Base-by-base conservation (phyloP, 2,329 filamentous ascomycete species). In the Pezicula carpinea region DNA sequence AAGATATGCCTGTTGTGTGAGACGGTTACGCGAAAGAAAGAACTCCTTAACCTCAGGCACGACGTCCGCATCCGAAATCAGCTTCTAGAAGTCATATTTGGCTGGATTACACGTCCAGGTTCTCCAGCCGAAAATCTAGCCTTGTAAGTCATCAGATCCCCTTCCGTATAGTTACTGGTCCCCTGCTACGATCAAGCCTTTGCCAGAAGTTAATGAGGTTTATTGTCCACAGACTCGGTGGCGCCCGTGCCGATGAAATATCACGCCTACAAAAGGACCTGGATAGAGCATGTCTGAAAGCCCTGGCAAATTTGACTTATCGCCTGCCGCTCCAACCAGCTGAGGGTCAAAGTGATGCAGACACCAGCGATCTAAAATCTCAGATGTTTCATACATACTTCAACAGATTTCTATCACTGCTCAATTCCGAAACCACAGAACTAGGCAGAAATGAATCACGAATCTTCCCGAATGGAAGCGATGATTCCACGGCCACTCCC, bases 361-460 rank as follows among this genome's bases (percentile, higher is more conserved):
- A 81, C 38, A 81, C 79, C 44, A 84, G 80, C 53, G 83, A 85
- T 62, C 72, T 83, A 44, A 86, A 86, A 59, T 83, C 80, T 1
- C 79, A 85, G 57, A 82, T 86, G 76, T 87, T 87, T 58, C 80
- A 84, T 51, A 80, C 77, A 6, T 87, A 87, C 61, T 86, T 87
- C 65, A 85, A 83, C 52, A 73, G 81, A 6, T 86, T 87, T 57
- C 68, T 87, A 17, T 83, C 80, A 0, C 67, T 87, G 4, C 69
- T 87, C 22, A 83, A 83, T 50, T 71, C 79, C 42, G 80, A 84
- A 46, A 64, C 72, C 0, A 57, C 67, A 1, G 73, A 77, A 5
- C 58, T 66, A 32, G 61, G 64, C n/a, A 67, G 69, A 44, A 64
- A 60, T 6, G 77, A 82, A 33, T 53, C 64, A 17, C 53, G 64